Base-by-base conservation (phyloP, 768 basidiomycete species). In the Macrolepiota fuliginosa region DNA sequence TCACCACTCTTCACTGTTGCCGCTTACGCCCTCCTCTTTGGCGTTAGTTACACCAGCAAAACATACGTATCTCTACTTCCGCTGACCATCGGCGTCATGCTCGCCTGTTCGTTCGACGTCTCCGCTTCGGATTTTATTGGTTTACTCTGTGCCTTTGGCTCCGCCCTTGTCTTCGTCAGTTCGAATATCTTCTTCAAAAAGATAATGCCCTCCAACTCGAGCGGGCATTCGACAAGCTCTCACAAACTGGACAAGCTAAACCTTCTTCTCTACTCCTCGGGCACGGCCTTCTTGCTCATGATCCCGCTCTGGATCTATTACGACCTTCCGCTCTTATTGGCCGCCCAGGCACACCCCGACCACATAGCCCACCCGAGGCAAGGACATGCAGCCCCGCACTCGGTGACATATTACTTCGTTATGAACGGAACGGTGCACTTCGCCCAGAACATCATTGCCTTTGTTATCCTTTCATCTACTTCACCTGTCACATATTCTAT, bases 141-240 rank as follows among this genome's bases (percentile, higher is more conserved):
- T 12, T 76, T 99, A n/a, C 77, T 97, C 27, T 97, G 92, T 73
- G 96, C 97, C 2, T 95, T 99, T 70, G 96, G 96, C 15, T 97
- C 95, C 11, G 97, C 97, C 32, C 76, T 99, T 61, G 88, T 99
- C 65, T 98, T 99, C 72, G 97, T 99, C 64, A 91, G 90, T 67
- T 96, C 94, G 65, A 99, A 99, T 75, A 98, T 99, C 68, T 97
- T 96, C 74, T 98, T 96, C 84, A 99, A 99, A 77, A 98, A 96
- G 79, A 88, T 98, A 64, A 90, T 99, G 84, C 97, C 97, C 1
- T 80, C 83, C 7, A 81, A 81, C 56, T 69, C 76, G 4, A 76
- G 78, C 22, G 75, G 77, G 35, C 61, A 75, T 19, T 68, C 77
- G 4, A 68, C 69, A 61, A 74, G 79, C 1, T 74, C 83, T 3